A percentile compares a stretch with the other conserved stretches of the same genome.
Conservation (phyloP, 2,329 filamentous ascomycete species). For the Fusarium sp. region DNA sequence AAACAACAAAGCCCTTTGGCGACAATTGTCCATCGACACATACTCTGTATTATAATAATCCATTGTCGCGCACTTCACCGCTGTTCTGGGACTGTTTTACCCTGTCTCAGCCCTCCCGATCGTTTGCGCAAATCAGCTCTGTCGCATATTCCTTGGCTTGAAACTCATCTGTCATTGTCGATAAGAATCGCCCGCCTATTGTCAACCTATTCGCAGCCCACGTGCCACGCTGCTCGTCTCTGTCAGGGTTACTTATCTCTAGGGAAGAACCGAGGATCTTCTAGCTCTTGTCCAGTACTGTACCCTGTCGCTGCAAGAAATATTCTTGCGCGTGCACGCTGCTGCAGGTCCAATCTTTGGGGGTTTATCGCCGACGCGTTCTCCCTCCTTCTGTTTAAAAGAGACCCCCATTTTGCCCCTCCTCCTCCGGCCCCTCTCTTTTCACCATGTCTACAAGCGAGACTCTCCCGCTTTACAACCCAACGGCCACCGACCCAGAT, state of each 20-base stretch:
- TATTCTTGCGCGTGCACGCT: constrained; percentile 15
- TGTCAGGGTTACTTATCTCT: constrained; percentile 21
- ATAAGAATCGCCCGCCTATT: constrained; percentile 28
- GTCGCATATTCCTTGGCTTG: constrained; percentile 31
- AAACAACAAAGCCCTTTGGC: constrained; percentile 17
- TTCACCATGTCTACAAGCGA: constrained; percentile 48
- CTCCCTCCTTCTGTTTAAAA: constrained; percentile 37
- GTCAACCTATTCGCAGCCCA: constrained; percentile 23
- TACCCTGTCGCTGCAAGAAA: constrained; percentile 15
- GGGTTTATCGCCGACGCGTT: constrained; percentile 24
- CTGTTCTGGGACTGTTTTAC: constrained; percentile 27
- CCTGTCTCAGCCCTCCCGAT: constrained; percentile 32
- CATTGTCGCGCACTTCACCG: constrained; percentile 24
- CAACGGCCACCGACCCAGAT: constrained; percentile 42
- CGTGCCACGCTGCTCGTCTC: constrained; percentile 31
- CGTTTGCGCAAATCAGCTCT: constrained; percentile 28
- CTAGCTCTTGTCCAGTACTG: not conserved
- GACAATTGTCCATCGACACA: constrained; percentile 2
- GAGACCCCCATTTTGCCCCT: constrained; percentile 40
- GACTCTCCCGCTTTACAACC: constrained; percentile 50
- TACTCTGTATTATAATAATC: constrained; percentile 1
- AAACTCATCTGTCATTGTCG: constrained; percentile 33
- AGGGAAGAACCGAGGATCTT: constrained; percentile 15
- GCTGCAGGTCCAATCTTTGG: constrained; percentile 30
- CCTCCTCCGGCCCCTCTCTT: constrained; percentile 41